Evolutionary conservation across 768 basidiomycete genomes (phyloP).

Genomic region (Kwoniella europaea): DNA sequence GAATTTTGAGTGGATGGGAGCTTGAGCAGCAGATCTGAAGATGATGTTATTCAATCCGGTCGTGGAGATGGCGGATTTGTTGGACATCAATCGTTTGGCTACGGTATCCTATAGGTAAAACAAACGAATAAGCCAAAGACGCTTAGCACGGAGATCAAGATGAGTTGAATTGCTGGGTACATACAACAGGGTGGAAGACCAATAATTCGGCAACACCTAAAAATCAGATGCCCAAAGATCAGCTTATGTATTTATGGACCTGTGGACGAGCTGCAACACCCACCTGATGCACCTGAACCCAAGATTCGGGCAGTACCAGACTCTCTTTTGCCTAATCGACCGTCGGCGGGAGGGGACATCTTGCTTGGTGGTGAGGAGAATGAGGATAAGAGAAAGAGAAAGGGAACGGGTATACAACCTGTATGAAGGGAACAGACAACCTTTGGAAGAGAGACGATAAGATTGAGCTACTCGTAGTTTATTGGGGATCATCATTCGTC

Average conservation of each 20-base stretch:
- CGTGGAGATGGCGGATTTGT: slow-evolving; percentile 66
- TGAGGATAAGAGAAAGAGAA: background rate
- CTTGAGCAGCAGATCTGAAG: slow-evolving; percentile 80
- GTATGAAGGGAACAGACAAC: background rate
- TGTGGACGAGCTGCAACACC: slow-evolving; percentile 38
- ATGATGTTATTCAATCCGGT: slow-evolving; percentile 72
- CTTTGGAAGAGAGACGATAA: background rate
- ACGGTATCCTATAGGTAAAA: slow-evolving; percentile 71
- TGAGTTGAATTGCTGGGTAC: slow-evolving; percentile 17
- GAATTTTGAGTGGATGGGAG: slow-evolving; percentile 71
- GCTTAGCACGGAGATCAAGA: background rate
- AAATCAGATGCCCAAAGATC: background rate
- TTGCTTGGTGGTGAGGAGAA: background rate
- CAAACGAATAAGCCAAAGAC: background rate
- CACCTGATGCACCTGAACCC: slow-evolving; percentile 91
- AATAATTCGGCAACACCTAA: slow-evolving; percentile 91
- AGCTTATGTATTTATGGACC: background rate
- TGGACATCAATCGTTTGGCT: slow-evolving; percentile 98
- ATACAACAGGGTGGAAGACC: slow-evolving; percentile 78
- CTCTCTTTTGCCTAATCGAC: slow-evolving; percentile 61
- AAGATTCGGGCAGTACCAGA: slow-evolving; percentile 87
- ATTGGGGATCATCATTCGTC: slow-evolving; percentile 7
- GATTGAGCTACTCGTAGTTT: background rate
- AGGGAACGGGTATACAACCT: background rate
- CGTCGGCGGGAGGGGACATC: slow-evolving; percentile 55